Conservation (phyloP, 73 alveolate species). For the Durusdinium trenchii region DNA sequence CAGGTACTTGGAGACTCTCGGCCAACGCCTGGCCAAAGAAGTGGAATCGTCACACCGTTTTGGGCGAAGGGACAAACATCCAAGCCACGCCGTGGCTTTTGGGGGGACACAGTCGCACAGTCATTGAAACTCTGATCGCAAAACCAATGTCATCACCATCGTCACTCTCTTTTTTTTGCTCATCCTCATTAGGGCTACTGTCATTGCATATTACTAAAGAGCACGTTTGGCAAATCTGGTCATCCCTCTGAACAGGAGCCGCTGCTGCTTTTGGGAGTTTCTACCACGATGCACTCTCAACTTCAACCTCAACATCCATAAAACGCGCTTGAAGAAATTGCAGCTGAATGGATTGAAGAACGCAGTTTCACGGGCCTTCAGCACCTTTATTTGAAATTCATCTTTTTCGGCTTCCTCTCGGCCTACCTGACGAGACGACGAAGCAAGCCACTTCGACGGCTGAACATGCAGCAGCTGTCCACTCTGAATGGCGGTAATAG, state of each 20-base stretch:
- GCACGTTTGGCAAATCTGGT: too few species aligned
- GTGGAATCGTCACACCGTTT: neutral
- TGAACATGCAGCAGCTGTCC: neutral
- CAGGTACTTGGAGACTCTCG: slow-evolving; percentile 38
- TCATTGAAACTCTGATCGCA: neutral
- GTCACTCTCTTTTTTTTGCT: too few species aligned
- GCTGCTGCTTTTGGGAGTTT: too few species aligned
- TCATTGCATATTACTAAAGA: too few species aligned
- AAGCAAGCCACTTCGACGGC: neutral
- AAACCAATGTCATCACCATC: too few species aligned
- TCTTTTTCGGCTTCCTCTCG: slow-evolving; percentile 82
- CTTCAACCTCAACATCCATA: too few species aligned
- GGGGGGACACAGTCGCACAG: neutral
- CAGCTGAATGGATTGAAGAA: too few species aligned
- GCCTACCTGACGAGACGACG: slow-evolving; percentile 1
- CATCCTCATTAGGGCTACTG: neutral
- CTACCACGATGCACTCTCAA: too few species aligned
- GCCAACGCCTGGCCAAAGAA: neutral
- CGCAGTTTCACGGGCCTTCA: too few species aligned
- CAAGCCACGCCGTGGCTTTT: too few species aligned
- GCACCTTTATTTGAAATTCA: slow-evolving; percentile 67
- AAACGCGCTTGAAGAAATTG: too few species aligned
- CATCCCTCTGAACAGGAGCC: too few species aligned
- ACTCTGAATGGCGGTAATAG: neutral
- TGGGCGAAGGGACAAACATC: neutral